Base-by-base conservation (phyloP, 768 basidiomycete species). In the Russula compacta region DNA sequence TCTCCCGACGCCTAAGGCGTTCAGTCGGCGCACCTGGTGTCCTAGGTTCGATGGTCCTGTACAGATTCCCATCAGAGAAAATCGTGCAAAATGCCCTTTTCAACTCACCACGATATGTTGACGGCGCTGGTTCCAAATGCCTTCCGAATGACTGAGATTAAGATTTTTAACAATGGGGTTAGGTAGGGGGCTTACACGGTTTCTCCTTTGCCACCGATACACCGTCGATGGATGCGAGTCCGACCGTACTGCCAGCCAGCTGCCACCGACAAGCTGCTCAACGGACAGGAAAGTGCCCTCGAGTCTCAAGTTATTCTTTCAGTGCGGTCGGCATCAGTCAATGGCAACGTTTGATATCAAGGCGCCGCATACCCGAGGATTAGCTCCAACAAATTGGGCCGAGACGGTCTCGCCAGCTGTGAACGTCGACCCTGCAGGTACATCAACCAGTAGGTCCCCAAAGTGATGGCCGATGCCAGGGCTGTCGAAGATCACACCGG, bases 151-250 rank as follows among this genome's bases (percentile, higher is more conserved):
- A 55, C 12, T 5, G 14, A n/a, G 3, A 50, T 2, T 38, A 36
- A 10, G 50, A 35, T 29, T 12, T 9, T 6, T 14, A n/a, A 49
- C 15, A 57, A 54, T 40, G 40, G 32, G 12, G 29, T 15, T 56
- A 44, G 52, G 49, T 38, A 9, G 33, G 35, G 10, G 53, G 74
- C 79, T 64, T 67, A 83, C 80, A 1, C 75, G 76, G 71, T 71
- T 85, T 12, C 77, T 81, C 71, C 85, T 77, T 24, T 67, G 71
- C 89, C 89, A 90, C 59, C 77, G 75, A 67, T 81, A 89, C 19
- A 76, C 77, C 1, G 88, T 89, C 4, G 86, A 89, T 35, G 87
- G 87, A 70, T 90, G 88, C 19, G 89, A 89, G 72, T 92, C 89
- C 14, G 85, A 83, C 54, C 83, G 78, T 38, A 85, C 80, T 0